These are phyloP conservation scores for Stenogyne calaminthoides DNA, from an alignment of 305 asterid genomes.

Conservation along the genomic window DNA sequence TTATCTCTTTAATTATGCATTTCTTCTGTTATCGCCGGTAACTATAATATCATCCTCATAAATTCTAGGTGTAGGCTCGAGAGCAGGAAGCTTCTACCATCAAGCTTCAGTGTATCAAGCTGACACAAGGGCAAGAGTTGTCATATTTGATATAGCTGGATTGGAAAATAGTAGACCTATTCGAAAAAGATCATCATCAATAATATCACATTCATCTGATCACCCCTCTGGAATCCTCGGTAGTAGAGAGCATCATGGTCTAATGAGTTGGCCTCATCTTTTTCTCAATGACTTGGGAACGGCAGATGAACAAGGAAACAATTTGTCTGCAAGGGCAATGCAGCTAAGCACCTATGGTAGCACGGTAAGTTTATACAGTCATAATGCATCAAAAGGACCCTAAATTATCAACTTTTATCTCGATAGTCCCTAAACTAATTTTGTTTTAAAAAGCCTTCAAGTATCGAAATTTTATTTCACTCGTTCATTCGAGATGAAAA, in stretches of 20 bases:
- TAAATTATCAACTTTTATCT: too few species aligned
- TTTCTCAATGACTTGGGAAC: conserved; percentile 38
- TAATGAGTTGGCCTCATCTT: conserved; percentile 88
- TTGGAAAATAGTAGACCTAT: conserved; percentile 55
- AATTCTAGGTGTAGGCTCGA: conserved; percentile 41
- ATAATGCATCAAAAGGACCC: too few species aligned
- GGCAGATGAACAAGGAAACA: conserved; percentile 39
- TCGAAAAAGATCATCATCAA: conserved; percentile 57
- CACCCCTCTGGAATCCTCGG: conserved; percentile 52
- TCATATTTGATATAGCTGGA: conserved; percentile 71
- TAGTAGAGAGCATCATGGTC: conserved; percentile 50
- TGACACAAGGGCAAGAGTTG: conserved; percentile 78
- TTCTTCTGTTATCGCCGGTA: background rate
- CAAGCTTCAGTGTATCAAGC: conserved; percentile 60
- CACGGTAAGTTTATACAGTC: conserved; percentile 48
- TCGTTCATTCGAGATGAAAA: too few species aligned
- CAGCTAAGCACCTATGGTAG: conserved; percentile 81
- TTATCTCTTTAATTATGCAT: background rate
- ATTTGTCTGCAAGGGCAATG: conserved; percentile 76
- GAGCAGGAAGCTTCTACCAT: conserved; percentile 55
- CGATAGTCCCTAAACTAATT: too few species aligned
- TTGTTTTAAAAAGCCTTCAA: too few species aligned
- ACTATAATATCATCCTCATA: background rate
- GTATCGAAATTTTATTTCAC: too few species aligned
- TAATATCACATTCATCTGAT: conserved; percentile 50